Conservation (phyloP, 495 filamentous ascomycete genomes). For the Xylaria curta region DNA sequence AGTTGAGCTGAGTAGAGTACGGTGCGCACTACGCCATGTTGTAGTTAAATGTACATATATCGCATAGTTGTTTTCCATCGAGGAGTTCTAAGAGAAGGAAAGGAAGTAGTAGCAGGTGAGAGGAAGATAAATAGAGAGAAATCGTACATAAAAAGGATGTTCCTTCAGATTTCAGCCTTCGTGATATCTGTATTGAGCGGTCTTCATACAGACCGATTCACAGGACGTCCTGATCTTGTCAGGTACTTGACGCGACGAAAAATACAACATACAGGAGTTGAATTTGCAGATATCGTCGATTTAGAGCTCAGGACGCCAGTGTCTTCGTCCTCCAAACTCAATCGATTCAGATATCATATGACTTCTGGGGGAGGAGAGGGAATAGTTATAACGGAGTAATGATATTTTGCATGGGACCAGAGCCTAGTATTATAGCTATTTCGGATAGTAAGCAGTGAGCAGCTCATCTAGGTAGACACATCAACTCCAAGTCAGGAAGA, state of each 20-base stretch:
- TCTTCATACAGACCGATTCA: not conserved
- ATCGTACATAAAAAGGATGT: conserved; percentile 8
- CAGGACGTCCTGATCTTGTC: not conserved
- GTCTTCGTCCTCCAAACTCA: not conserved
- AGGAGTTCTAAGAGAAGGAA: conserved; percentile 1
- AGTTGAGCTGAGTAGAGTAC: conserved; percentile 1
- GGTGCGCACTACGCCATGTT: conserved; percentile 22
- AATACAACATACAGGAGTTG: not conserved
- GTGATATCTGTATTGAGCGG: not conserved
- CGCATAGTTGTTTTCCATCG: conserved; percentile 17
- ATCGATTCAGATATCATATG: not conserved
- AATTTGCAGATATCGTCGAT: not conserved
- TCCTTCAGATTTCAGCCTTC: not conserved
- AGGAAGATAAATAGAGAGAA: conserved; percentile 13
- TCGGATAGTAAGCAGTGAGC: not conserved
- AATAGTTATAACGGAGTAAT: not conserved
- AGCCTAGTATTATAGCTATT: not conserved
- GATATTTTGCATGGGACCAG: not conserved
- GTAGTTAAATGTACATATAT: conserved; percentile 30
- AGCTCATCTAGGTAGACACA: not conserved
- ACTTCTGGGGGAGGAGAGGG: not conserved
- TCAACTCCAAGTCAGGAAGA: not conserved
- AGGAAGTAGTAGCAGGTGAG: conserved; percentile 9
- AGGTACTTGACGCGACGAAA: not conserved
- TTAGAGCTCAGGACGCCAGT: too few relatives aligned